A percentile compares a stretch with the other conserved stretches of the same genome.
Conservation (phyloP, 192 early-diverging fungal species). For the Paraglomus occultum region DNA sequence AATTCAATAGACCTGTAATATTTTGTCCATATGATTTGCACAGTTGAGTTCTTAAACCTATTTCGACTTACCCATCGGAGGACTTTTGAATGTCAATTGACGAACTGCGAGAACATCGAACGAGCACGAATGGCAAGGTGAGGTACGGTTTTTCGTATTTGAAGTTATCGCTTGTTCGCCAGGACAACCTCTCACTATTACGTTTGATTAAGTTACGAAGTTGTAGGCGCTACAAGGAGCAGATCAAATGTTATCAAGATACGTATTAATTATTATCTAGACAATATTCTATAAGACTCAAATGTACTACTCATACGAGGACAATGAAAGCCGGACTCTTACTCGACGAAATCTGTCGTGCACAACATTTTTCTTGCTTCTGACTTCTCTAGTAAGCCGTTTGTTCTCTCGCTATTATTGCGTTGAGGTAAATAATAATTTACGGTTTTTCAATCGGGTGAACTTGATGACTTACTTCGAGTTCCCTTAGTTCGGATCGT, state of each 20-base stretch:
- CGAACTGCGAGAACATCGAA: constrained; percentile 19
- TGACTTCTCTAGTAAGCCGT: background rate
- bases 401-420: background rate
- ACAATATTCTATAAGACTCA: background rate
- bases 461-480: constrained; percentile 21
- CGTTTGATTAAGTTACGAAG: constrained; percentile 16
- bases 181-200: background rate
- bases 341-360: constrained; percentile 14
- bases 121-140: constrained; percentile 13
- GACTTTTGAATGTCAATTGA: background rate
- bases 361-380: constrained; percentile 1
- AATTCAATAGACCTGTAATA: background rate
- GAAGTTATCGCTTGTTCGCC: background rate
- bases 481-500: constrained; percentile 16
- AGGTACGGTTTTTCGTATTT: constrained; percentile 1
- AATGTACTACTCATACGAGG: background rate
- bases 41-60: background rate
- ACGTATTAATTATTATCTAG: background rate
- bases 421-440: background rate
- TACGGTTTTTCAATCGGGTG: background rate
- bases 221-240: constrained; percentile 10
- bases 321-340: background rate
- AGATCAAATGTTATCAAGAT: background rate
- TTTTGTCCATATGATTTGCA: background rate
- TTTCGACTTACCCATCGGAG: constrained; percentile 10